Base-by-base conservation (phyloP, 306 rosid genomes). In the Psophocarpus tetragonolobus region DNA sequence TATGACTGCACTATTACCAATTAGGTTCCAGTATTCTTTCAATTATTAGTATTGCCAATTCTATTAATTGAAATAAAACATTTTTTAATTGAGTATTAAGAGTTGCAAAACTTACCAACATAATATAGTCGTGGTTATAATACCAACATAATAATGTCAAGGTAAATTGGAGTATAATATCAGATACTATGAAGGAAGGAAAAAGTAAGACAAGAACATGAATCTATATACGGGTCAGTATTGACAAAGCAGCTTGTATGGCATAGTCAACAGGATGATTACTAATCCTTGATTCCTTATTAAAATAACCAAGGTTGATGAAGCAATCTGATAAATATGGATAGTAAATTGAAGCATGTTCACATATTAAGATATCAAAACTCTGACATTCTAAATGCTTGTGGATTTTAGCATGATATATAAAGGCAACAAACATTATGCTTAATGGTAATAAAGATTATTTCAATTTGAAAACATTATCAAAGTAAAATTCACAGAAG, bases 291-390 rank as follows among this genome's bases (percentile, higher is more conserved):
- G 10, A 38, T 36, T 2, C 61, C 47, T 27, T 51, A 38, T 58
- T 8, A 76, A 39, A 60, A 70, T 53, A 71, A 48, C 26, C 33
- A 63, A 71, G 57, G 29, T 62, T 27, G 30, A 70, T 24, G 70
- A 51, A 54, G 33, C 57, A 36, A 64, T 64, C 72, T 39, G 35
- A 24, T 20, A 76, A 10, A 26, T 5, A 21, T 29, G 17, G 60
- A 20, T 38, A 7, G 48, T 41, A 21, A 68, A 44, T 35, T 3
- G 17, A 74, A 75, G 48, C 29, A 30, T 58, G 51, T 73, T 72
- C 47, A 17, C 60, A 63, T 39, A 38, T 53, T 44, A 21, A 66
- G 51, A 74, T 29, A 66, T 64, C 63, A 63, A 20, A 63, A 75
- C 53, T 30, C 44, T 10, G 61, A 20, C 21, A 18, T 24, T 70